Conservation (phyloP, 1,284 basidiomycete species). For the Ganoderma multipileum region DNA sequence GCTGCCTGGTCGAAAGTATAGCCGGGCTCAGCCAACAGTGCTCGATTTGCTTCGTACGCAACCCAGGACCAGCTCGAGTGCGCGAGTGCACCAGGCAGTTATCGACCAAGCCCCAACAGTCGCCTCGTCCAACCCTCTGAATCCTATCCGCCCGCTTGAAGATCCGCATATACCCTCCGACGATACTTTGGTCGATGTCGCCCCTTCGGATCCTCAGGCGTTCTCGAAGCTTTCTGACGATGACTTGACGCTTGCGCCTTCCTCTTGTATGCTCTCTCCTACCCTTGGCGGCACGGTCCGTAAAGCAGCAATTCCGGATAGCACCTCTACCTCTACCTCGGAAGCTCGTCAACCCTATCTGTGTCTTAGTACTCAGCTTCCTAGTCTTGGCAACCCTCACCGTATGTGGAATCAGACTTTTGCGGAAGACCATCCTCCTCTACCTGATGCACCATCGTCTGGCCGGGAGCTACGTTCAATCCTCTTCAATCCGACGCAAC, state of each 20-base stretch:
- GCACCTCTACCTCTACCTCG: neutral
- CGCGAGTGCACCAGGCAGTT: neutral
- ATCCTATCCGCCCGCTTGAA: neutral
- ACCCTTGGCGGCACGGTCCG: neutral
- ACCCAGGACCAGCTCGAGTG: neutral
- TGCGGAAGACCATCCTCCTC: neutral
- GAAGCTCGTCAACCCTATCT: neutral
- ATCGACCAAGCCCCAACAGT: neutral
- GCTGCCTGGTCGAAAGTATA: conserved; percentile 8
- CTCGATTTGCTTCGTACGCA: conserved; percentile 36
- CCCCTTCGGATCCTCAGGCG: neutral
- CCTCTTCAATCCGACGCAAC: conserved; percentile 7
- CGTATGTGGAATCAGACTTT: neutral
- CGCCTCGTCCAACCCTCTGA: conserved; percentile 4
- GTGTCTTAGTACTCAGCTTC: too few relatives aligned
- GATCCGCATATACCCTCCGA: conserved; percentile 30
- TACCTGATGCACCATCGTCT: neutral
- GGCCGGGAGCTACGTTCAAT: conserved; percentile 10
- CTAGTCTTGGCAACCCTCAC: neutral
- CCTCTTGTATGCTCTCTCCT: neutral
- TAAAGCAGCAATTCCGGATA: neutral
- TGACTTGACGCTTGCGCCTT: neutral
- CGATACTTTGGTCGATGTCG: conserved; percentile 27
- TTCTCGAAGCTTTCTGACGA: neutral
- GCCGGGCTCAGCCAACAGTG: conserved; percentile 30